Conservation (phyloP, 306 rosid species). For the Mimosa bimucronata region DNA sequence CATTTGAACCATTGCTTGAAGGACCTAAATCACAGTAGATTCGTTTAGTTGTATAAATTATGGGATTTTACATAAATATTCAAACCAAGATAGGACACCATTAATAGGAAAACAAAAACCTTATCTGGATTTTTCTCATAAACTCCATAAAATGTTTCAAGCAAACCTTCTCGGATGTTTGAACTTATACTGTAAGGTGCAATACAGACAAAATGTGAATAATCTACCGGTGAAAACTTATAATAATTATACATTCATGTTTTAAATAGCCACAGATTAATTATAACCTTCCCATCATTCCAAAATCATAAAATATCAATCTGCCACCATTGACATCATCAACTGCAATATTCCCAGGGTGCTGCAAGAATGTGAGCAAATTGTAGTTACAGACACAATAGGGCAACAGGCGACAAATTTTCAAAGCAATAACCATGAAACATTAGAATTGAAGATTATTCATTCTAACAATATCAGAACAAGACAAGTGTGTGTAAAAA, state of each 20-base stretch:
- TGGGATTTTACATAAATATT: constrained; percentile 27
- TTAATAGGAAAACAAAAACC: constrained; percentile 49
- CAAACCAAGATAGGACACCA: constrained; percentile 30
- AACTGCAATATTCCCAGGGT: constrained; percentile 98
- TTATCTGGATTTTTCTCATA: constrained; percentile 97
- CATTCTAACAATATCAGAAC: constrained; percentile 21
- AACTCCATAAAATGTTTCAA: constrained; percentile 90
- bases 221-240: constrained; percentile 20
- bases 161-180: constrained; percentile 95
- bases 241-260: constrained; percentile 10
- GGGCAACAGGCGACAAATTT: constrained; percentile 28
- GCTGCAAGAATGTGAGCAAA: constrained; percentile 57
- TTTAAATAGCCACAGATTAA: constrained; percentile 32
- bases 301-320: constrained; percentile 99
- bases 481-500: neutral
- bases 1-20: constrained; percentile 97
- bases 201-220: constrained; percentile 36
- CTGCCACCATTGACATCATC: constrained; percentile 99
- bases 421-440: constrained; percentile 32
- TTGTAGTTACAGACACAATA: constrained; percentile 8
- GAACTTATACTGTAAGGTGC: constrained; percentile 77
- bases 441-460: constrained; percentile 18
- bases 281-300: constrained; percentile 98
- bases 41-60: constrained; percentile 38
- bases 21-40: constrained; percentile 67